Evolutionary conservation across 768 basidiomycete genomes (phyloP).

Genomic region (Lepiota brunneoincarnata): DNA sequence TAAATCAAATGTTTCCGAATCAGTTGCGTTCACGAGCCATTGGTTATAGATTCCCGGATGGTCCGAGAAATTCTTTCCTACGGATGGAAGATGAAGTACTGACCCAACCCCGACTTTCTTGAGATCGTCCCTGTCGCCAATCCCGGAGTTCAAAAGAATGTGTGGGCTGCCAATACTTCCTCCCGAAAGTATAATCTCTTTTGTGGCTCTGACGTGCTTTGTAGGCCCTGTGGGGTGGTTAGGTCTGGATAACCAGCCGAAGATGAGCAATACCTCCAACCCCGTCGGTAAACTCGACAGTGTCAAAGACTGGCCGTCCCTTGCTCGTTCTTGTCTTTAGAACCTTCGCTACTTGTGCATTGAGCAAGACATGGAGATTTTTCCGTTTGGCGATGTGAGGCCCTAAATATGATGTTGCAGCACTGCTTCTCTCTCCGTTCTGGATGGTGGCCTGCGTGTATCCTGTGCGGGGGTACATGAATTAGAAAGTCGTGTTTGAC

Average conservation of each 20-base stretch:
- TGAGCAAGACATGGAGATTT: slow-evolving; percentile 31
- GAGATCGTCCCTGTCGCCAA: slow-evolving; percentile 27
- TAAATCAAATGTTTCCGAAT: slow-evolving; percentile 24
- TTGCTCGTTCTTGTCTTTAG: slow-evolving; percentile 16
- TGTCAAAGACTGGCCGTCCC: slow-evolving; percentile 19
- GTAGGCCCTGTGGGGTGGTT: not conserved
- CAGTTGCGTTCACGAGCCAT: slow-evolving; percentile 19
- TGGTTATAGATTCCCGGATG: slow-evolving; percentile 21
- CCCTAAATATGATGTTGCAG: slow-evolving; percentile 29
- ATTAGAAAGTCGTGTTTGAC: slow-evolving; percentile 33
- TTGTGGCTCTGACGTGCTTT: slow-evolving; percentile 18
- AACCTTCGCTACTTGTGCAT: slow-evolving; percentile 23
- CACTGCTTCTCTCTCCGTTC: slow-evolving; percentile 25
- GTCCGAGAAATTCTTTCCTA: slow-evolving; percentile 34
- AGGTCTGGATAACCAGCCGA: not conserved
- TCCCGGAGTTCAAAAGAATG: slow-evolving; percentile 32
- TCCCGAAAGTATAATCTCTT: slow-evolving; percentile 36
- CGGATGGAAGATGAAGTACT: slow-evolving; percentile 29
- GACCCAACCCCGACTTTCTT: slow-evolving; percentile 20
- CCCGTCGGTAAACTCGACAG: slow-evolving; percentile 20
- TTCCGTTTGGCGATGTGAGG: slow-evolving; percentile 20
- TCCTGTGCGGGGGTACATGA: slow-evolving; percentile 19
- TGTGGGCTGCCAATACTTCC: slow-evolving; percentile 34
- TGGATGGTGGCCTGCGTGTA: slow-evolving; percentile 26
- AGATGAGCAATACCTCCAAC: not conserved